These are phyloP conservation scores for Tripidium arundinaceum DNA, from an alignment of 202 grass and related monocot genomes.

Conservation along the genomic window DNA sequence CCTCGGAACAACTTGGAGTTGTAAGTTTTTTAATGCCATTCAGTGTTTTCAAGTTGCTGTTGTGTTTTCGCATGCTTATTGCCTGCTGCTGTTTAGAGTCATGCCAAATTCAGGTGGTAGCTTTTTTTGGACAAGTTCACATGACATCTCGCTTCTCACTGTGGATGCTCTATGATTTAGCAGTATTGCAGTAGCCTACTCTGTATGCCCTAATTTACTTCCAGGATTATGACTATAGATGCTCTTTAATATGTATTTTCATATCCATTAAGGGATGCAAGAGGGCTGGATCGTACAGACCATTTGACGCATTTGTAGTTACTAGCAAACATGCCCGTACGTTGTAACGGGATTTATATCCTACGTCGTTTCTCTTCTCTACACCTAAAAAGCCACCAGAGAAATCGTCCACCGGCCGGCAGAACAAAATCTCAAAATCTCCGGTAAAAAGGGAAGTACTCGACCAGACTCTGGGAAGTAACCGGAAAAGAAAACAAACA, in stretches of 20 bases:
- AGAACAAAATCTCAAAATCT: no score
- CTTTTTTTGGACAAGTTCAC: background rate
- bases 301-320: background rate
- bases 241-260: background rate
- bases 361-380: no score
- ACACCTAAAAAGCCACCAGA: no score
- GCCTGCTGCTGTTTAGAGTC: background rate
- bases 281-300: background rate
- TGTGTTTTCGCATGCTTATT: background rate
- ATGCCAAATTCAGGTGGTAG: background rate
- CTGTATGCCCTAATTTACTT: background rate
- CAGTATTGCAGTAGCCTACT: background rate
- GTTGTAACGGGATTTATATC: no score
- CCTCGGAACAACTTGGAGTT: slow-evolving; percentile 91
- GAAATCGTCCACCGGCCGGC: no score
- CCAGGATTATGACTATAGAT: background rate
- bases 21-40: slow-evolving; percentile 48
- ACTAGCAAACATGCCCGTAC: no score
- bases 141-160: background rate
- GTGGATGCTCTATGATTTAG: background rate
- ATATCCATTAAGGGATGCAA: background rate
- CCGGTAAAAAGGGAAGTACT: no score
- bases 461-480: no score
- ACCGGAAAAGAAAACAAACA: no score
- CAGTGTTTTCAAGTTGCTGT: slow-evolving; percentile 5